Evolutionary conservation across 768 basidiomycete species (phyloP).

Genomic region (Mycena kentingensis): DNA sequence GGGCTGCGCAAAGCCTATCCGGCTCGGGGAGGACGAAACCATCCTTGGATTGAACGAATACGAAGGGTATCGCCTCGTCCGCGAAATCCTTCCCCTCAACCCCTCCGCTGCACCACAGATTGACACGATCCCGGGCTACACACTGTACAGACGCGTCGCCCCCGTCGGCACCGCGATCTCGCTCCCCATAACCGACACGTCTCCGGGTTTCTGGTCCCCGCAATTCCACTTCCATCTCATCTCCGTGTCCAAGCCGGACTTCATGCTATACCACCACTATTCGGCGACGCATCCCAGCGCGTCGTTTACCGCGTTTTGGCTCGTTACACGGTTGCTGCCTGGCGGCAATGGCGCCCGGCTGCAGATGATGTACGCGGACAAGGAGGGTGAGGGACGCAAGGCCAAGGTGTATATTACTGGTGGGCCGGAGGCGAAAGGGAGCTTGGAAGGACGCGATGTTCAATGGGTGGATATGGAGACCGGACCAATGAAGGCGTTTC

Average conservation of each 20-base stretch:
- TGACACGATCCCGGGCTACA: slow-evolving; percentile 18
- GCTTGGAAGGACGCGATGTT: slow-evolving; percentile 19
- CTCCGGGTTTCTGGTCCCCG: slow-evolving; percentile 22
- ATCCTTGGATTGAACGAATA: slow-evolving; percentile 20
- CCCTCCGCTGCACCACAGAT: slow-evolving; percentile 7
- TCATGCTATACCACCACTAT: slow-evolving; percentile 21
- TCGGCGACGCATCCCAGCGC: slow-evolving; percentile 17
- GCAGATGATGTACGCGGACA: slow-evolving; percentile 24
- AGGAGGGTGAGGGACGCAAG: slow-evolving; percentile 12
- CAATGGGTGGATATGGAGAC: slow-evolving; percentile 25
- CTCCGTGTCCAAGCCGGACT: slow-evolving; percentile 12
- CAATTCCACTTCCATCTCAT: slow-evolving; percentile 20
- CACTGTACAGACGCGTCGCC: slow-evolving; percentile 17
- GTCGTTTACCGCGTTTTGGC: slow-evolving; percentile 22
- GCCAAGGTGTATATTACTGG: slow-evolving; percentile 24
- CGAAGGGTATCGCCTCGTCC: slow-evolving; percentile 16
- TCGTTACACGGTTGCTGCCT: slow-evolving; percentile 17
- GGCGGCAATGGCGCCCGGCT: slow-evolving; percentile 15
- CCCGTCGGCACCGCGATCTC: slow-evolving; percentile 17
- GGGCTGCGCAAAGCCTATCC: slow-evolving; percentile 17
- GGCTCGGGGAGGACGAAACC: slow-evolving; percentile 14
- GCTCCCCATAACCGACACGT: slow-evolving; percentile 16
- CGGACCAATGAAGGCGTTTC: slow-evolving; percentile 18
- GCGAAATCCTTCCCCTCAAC: slow-evolving; percentile 17
- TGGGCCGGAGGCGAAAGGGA: slow-evolving; percentile 18